Percentiles rank a stretch among this genome's conserved stretches.
Conservation (phyloP, 1,284 basidiomycete genomes). For the Ganoderma boninense region DNA sequence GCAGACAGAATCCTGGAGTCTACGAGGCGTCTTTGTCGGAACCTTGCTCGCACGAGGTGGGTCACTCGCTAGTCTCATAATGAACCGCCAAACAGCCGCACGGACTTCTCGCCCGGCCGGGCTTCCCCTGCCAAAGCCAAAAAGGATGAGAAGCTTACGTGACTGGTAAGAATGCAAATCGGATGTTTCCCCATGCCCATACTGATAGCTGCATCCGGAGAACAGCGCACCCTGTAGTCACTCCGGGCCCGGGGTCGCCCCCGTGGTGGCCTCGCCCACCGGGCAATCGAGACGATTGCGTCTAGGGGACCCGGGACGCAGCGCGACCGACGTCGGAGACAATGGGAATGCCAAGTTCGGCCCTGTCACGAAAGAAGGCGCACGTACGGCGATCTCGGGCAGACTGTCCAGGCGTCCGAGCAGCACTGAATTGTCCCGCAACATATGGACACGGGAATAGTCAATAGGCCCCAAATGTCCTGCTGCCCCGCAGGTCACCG, state of each 20-base stretch:
- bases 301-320: background rate
- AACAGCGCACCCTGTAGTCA: background rate
- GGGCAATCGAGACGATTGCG: background rate
- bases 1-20: background rate
- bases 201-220: background rate
- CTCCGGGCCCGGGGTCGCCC: constrained; percentile 1
- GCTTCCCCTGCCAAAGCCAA: background rate
- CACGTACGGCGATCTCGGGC: constrained; percentile 18
- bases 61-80: background rate
- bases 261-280: background rate
- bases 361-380: constrained; percentile 19
- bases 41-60: background rate
- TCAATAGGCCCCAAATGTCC: background rate
- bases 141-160: background rate
- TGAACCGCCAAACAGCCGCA: background rate
- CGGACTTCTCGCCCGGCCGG: background rate
- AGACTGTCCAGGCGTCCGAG: constrained; percentile 1
- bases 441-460: constrained; percentile 1
- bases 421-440: background rate
- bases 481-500: background rate
- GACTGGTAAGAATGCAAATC: background rate
- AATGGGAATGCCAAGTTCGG: constrained; percentile 12
- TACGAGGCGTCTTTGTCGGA: background rate
- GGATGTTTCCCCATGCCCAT: background rate
- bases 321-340: background rate